Base-by-base conservation (phyloP, 768 basidiomycete genomes). In the Leccinum variicolor region DNA sequence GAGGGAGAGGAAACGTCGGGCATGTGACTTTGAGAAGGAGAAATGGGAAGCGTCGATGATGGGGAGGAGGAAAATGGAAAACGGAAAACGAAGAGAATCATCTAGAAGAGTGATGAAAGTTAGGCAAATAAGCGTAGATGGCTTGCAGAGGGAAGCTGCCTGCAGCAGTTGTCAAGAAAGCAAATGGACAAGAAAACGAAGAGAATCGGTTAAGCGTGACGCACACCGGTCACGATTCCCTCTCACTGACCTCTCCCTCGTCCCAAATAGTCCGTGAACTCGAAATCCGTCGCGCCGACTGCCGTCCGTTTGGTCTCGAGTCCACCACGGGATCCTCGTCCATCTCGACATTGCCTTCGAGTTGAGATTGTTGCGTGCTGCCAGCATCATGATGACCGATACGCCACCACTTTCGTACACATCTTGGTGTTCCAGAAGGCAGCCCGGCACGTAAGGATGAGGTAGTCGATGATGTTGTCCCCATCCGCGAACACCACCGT, bases 231-330 rank as follows among this genome's bases (percentile, higher is more conserved):
- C 92, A 89, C 13, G 67, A 62, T 2, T 87, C 82, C 58, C 84
- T 76, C 2, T 85, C 85, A 39, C 75, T 79, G 17, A 76, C 70
- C 56, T 85, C 87, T 0, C 93, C 93, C 61, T 91, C 90, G 64
- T 92, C 92, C 90, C 90, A 92, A 23, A 59, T 86, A 90, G 69
- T 95, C 92, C 11, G 85, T 80, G 21, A 94, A 78, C 73, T 95
- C 93, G 63, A 94, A 94, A 69, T 95, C 93, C 9, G 84, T 82
- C 13, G 85, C 88, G 11, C 71, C 71, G 23, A 67, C 69, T 36
- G 76, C 70, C 33, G 33, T 34, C 36, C 58, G 62, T 41, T 83
- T 76, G 15, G 84, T 87, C 62, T 84, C 84, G 41, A 90, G 81
- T 2, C 83, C 79, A 59, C 85, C 85, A 59, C 58, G 31, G 73